Conservation (phyloP, 31 red algal species). For the Porphyra umbilicalis region DNA sequence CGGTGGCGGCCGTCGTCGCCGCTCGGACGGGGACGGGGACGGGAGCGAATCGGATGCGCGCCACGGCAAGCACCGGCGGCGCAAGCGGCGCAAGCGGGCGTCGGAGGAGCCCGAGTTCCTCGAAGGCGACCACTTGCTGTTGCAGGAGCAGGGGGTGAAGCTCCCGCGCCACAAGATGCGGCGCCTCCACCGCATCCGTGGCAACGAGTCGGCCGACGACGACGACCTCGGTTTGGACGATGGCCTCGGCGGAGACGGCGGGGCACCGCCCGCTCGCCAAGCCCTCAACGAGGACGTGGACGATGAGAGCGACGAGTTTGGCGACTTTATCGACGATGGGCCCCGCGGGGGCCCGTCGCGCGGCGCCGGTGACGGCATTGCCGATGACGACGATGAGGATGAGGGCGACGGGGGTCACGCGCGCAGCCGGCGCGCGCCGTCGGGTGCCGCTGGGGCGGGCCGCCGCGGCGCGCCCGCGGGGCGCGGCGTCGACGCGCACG, state of each 20-base stretch:
- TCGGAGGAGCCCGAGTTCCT: slow-evolving; percentile 4
- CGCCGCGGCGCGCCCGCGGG: background rate
- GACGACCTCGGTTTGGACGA: background rate
- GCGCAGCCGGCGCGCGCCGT: background rate
- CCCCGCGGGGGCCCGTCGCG: background rate
- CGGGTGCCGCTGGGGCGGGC: background rate
- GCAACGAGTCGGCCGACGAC: background rate
- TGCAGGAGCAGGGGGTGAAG: slow-evolving; percentile 12
- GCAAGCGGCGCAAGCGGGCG: background rate
- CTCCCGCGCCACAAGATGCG: background rate
- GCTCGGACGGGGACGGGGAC: background rate
- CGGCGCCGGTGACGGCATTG: background rate
- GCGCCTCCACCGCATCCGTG: background rate
- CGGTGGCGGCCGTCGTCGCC: background rate
- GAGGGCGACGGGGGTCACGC: background rate
- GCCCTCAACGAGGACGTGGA: slow-evolving; percentile 3
- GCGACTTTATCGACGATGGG: slow-evolving; percentile 14
- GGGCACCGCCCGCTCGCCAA: background rate
- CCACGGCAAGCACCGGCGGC: background rate
- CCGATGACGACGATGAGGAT: background rate
- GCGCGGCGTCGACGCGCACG: slow-evolving; percentile 7
- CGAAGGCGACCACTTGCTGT: slow-evolving; percentile 9
- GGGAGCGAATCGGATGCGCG: background rate
- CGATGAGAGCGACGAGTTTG: slow-evolving; percentile 12
- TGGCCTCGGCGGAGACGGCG: background rate